Percentiles rank a stretch among this genome's conserved stretches.
These are phyloP conservation scores for Vanderwaltozyma tropicalis DNA, from an alignment of 805 yeast species.

Conservation along the genomic window DNA sequence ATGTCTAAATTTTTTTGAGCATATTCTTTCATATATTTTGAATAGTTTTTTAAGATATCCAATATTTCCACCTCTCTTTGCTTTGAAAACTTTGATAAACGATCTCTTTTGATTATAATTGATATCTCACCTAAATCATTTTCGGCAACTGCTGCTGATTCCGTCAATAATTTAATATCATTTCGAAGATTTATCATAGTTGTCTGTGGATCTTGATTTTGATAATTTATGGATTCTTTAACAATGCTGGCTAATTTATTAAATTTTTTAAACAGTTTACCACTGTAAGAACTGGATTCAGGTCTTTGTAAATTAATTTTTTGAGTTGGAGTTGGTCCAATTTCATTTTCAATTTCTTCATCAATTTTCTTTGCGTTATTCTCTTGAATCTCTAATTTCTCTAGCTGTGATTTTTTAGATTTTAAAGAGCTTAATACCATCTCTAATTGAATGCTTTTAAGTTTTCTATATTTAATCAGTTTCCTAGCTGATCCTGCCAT, in stretches of 20 bases:
- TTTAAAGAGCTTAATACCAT: conserved; percentile 16
- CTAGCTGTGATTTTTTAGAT: conserved; percentile 17
- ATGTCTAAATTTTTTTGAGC: conserved; percentile 22
- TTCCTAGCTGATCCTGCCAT: conserved; percentile 26
- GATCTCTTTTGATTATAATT: conserved; percentile 22
- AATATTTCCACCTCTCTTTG: conserved; percentile 19
- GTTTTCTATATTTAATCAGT: conserved; percentile 22
- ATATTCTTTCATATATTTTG: conserved; percentile 22
- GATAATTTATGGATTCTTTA: conserved; percentile 25
- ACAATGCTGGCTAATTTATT: conserved; percentile 24
- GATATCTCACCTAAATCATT: conserved; percentile 25
- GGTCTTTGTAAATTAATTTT: conserved; percentile 4
- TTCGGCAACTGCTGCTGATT: conserved; percentile 19
- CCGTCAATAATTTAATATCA: conserved; percentile 19
- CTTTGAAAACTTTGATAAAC: conserved; percentile 23
- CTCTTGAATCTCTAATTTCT: conserved; percentile 19
- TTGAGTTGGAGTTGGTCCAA: background rate
- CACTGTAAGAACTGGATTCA: conserved; percentile 16
- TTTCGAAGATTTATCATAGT: conserved; percentile 12
- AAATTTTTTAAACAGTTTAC: conserved; percentile 20
- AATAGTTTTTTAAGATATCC: conserved; percentile 16
- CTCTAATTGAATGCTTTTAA: conserved; percentile 24
- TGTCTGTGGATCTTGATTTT: conserved; percentile 20
- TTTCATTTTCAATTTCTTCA: conserved; percentile 5
- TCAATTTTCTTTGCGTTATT: conserved; percentile 4